Percentiles rank a stretch among this genome's conserved stretches.
Conservation (phyloP, 2,329 filamentous ascomycete species). For the Calonectria montana region DNA sequence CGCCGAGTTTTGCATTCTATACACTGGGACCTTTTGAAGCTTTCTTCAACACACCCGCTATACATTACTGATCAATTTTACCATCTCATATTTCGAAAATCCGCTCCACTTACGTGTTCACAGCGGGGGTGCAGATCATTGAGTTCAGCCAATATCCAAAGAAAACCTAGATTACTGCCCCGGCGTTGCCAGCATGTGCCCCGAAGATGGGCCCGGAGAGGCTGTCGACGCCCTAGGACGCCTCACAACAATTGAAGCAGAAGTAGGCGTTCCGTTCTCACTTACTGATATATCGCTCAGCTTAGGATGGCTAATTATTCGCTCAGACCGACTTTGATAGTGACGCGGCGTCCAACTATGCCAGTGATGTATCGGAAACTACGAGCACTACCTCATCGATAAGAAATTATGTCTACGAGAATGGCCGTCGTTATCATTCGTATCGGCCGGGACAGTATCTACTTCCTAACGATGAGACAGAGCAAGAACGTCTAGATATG, state of each 20-base stretch:
- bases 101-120: neutral
- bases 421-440: conserved; percentile 53
- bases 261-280: neutral
- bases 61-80: too few species aligned
- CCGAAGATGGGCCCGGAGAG: neutral
- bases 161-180: neutral
- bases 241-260: neutral
- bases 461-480: conserved; percentile 45
- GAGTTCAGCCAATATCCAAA: neutral
- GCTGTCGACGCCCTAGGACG: neutral
- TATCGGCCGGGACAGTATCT: conserved; percentile 49
- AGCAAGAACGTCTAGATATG: conserved; percentile 65
- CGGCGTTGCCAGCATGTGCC: neutral
- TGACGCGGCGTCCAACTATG: conserved; percentile 35
- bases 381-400: conserved; percentile 44
- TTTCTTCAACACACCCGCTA: too few species aligned
- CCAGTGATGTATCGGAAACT: conserved; percentile 34
- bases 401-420: conserved; percentile 50
- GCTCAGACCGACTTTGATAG: neutral
- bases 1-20: neutral
- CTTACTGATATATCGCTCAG: neutral
- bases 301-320: neutral
- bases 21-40: neutral
- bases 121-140: neutral
- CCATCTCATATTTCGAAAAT: neutral